These are phyloP conservation scores for Thalia dealbata DNA, from an alignment of 176 grass and related monocot species.

Conservation along the genomic window DNA sequence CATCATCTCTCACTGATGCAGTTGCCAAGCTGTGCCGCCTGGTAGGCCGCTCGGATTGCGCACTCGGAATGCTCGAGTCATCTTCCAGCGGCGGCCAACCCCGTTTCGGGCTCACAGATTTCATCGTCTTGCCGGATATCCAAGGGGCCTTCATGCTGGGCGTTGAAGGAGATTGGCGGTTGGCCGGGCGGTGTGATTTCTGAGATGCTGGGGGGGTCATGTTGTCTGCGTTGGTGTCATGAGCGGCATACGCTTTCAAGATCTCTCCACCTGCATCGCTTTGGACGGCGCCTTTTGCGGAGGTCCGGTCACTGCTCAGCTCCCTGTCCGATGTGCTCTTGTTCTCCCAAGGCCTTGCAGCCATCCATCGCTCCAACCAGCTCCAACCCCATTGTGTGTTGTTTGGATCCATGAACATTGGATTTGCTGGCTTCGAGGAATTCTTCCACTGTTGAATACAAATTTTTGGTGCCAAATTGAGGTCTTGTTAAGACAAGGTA, in stretches of 20 bases:
- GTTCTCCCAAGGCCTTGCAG: slow-evolving; percentile 68
- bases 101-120: slow-evolving; percentile 47
- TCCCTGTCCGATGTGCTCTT: slow-evolving; percentile 46
- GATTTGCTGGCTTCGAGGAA: slow-evolving; percentile 62
- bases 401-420: slow-evolving; percentile 91
- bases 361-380: slow-evolving; percentile 99
- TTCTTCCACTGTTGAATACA: slow-evolving; percentile 71
- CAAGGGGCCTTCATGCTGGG: slow-evolving; percentile 39
- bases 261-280: slow-evolving; percentile 73
- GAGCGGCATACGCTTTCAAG: slow-evolving; percentile 67
- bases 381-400: slow-evolving; percentile 98
- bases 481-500: slow-evolving; percentile 8
- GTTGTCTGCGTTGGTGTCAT: slow-evolving; percentile 51
- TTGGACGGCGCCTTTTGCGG: slow-evolving; percentile 48
- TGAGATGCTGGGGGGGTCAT: slow-evolving; percentile 37
- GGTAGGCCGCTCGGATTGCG: slow-evolving; percentile 60
- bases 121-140: slow-evolving; percentile 36
- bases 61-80: slow-evolving; percentile 48
- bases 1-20: slow-evolving; percentile 40
- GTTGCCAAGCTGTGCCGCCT: slow-evolving; percentile 75
- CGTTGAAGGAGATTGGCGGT: slow-evolving; percentile 41
- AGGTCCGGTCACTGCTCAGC: slow-evolving; percentile 35
- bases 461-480: slow-evolving; percentile 5
- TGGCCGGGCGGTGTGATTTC: slow-evolving; percentile 34
- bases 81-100: slow-evolving; percentile 37